Conservation (phyloP, 2,329 filamentous ascomycete species). For the Canariomyces notabilis region DNA sequence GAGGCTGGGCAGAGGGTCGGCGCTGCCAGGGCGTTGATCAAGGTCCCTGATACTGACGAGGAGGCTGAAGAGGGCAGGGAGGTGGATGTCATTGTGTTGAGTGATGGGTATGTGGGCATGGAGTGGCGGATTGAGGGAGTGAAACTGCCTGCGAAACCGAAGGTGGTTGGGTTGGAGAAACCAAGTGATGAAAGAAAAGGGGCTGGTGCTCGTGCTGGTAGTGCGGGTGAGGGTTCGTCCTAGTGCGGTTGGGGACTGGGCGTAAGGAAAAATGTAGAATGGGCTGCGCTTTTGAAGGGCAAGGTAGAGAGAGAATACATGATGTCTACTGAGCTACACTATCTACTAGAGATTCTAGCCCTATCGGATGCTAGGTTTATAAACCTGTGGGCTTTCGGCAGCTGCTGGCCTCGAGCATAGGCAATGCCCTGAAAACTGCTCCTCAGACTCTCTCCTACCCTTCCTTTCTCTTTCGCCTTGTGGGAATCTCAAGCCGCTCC, state of each 20-base stretch:
- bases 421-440: too few species aligned
- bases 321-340: too few species aligned
- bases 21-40: conserved; percentile 54
- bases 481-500: too few species aligned
- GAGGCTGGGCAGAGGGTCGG: conserved; percentile 42
- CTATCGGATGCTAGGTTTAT: too few species aligned
- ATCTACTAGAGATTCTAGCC: too few species aligned
- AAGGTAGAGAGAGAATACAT: background rate
- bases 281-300: background rate
- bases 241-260: background rate
- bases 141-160: conserved; percentile 47
- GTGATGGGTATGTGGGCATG: conserved; percentile 83
- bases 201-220: background rate
- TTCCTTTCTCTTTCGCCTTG: too few species aligned
- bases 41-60: conserved; percentile 48
- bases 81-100: conserved; percentile 71
- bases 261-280: background rate
- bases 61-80: conserved; percentile 47
- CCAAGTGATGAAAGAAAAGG: background rate
- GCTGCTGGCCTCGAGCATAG: too few species aligned
- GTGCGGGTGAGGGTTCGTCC: background rate
- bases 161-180: conserved; percentile 37
- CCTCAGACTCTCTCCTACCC: too few species aligned
- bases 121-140: conserved; percentile 46
- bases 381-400: too few species aligned